Percentiles rank a stretch among this genome's conserved stretches.
Evolutionary conservation across 1,284 basidiomycete genomes (phyloP).

Genomic region (Malassezia globosa): DNA sequence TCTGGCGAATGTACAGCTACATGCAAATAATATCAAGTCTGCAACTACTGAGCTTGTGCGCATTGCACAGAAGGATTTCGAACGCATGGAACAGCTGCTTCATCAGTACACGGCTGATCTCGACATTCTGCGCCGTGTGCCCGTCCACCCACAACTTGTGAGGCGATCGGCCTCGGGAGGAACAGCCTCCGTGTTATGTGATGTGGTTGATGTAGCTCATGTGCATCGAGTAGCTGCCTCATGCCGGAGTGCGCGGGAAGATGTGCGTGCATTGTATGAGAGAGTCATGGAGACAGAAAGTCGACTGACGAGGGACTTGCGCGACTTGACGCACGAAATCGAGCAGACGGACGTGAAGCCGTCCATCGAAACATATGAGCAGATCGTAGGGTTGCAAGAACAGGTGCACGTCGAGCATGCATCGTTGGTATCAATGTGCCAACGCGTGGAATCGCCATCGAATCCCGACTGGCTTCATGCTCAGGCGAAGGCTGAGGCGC

Average conservation of each 20-base stretch:
- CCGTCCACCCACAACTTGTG: conserved; percentile 31
- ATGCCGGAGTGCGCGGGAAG: conserved; percentile 23
- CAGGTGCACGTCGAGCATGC: background rate
- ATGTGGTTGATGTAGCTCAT: conserved; percentile 31
- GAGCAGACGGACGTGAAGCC: conserved; percentile 25
- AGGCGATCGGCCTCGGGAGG: background rate
- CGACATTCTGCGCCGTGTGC: conserved; percentile 29
- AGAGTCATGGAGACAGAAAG: conserved; percentile 19
- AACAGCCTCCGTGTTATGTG: conserved; percentile 24
- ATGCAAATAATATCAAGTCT: conserved; percentile 30
- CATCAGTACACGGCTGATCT: conserved; percentile 35
- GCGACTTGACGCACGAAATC: conserved; percentile 26
- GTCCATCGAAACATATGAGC: conserved; percentile 22
- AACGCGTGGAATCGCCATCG: background rate
- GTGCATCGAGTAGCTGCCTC: conserved; percentile 33
- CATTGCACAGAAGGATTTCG: conserved; percentile 27
- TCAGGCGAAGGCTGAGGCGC: background rate
- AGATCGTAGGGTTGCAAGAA: background rate
- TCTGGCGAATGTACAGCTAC: conserved; percentile 32
- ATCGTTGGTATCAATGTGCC: background rate
- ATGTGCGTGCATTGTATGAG: conserved; percentile 24
- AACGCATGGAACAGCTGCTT: conserved; percentile 33
- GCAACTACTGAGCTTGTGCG: conserved; percentile 24
- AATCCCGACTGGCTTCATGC: background rate
- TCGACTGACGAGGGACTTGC: conserved; percentile 26